Base-by-base conservation (phyloP, 257 asterid genomes). In the Forsythia suspensa region DNA sequence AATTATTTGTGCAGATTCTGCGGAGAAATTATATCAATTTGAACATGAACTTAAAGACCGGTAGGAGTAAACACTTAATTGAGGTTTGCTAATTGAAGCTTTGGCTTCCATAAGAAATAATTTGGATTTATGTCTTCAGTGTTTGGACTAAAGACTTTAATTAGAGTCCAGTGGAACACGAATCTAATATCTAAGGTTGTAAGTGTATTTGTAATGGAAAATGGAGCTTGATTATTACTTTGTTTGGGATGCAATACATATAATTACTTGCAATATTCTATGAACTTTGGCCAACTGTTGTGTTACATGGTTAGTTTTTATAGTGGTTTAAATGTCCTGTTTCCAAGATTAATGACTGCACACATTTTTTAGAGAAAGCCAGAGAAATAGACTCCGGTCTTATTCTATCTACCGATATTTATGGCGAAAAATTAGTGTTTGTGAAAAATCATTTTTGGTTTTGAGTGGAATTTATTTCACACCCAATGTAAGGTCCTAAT, bases 41-140 rank as follows among this genome's bases (percentile, higher is more conserved):
- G 98, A 94, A 90, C 88, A 86, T 87, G 97, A 94, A 83, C 95
- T 94, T 72, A 91, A 92, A 85, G 89, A 80, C n/a, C 81, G 93
- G 71, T 89, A 88, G 82, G 73, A 71, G 8, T 10, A 70, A 48
- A 0, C 2, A 36, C 16, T 41, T 2, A 40, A 9, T 24, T 24
- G 24, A 38, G 59, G 59, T 16, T n/a, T 43, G 13, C 0, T 21
- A 5, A 21, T 59, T 59, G 37, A 59, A 59, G 67, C 67, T 59
- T 21, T 59, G 24, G 67, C 67, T 59, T 20, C 12, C 67, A 0
- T 59, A 59, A 21, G 12, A 20, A 57, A 59, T 59, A 59, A 8
- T 24, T 59, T 20, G 4, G 67, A 59, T 59, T 59, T 59, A 8
- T 59, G 37, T 20, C 6, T 59, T 43, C 24, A 15, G 5, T 7